Base-by-base conservation (phyloP, 108 stramenopile genomes). In the Licmophora abbreviata region DNA sequence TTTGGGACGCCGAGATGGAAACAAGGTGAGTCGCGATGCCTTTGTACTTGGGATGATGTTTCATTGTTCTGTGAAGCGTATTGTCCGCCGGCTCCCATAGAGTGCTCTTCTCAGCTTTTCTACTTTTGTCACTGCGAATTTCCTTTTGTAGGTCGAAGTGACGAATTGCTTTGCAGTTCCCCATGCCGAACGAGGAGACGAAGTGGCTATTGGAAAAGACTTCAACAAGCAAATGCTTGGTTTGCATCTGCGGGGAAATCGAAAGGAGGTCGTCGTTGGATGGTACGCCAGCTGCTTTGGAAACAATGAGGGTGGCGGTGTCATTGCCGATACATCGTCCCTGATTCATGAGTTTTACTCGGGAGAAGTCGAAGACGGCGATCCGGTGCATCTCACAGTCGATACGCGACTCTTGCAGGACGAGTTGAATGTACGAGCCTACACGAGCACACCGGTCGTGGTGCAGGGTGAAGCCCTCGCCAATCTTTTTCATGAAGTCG, bases 301-400 rank as follows among this genome's bases (percentile, higher is more conserved):
- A 25, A 43, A 51, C 7, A 1, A 23, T 3, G 67, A 66, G 30
- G 71, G 57, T 17, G 69, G 56, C 15, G 47, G 36, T 15, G 71
- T 53, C 29, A 56, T 57, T 34, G 44, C 42, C 34, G 92, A 97
- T 51, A 91, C 88, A 7, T 91, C 87, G 21, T 88, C 88, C 29
- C 66, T 96, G 35, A 95, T 97, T 66, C 97, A 97, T 56, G 94
- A 95, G 55, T 97, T 96, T 64, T 97, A 96, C 69, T 79, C 92
- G 6, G 66, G 68, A 53, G 94, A 95, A 69, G 79, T 90, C 37
- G 88, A 92, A 7, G 90, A 94, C 31, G 77, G 74, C 17, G 80
- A 91, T 71, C 83, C 87, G 10, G 63, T 94, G 37, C 92, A 93
- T 73, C 58, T 90, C 29, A 88, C 88, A 15, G 88, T 95, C 9